A percentile compares a stretch with the other conserved stretches of the same genome.
phyloP scores from a whole-genome alignment of 148 eudicot species.

The Heliamphora exappendiculata region DNA sequence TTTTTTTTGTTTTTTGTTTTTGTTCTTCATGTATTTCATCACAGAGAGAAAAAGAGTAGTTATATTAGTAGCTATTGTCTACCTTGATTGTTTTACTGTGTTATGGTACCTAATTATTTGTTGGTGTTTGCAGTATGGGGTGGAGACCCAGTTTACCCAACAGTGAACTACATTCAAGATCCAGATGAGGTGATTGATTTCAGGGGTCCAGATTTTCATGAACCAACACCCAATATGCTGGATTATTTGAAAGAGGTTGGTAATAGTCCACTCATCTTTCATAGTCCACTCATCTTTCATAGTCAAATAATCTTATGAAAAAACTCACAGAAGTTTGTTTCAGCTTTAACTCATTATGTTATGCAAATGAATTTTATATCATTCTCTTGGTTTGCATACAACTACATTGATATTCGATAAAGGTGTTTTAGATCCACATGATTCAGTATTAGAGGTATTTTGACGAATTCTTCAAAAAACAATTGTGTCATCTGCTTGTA shows the following conservation, averaged over 20 bases:
- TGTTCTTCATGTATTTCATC: background rate
- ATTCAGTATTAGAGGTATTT: too few species aligned
- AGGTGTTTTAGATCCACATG: too few species aligned
- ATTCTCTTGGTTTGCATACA: too few species aligned
- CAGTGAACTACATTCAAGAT: conserved; percentile 93
- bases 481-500: too few species aligned
- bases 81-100: background rate
- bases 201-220: conserved; percentile 97
- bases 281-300: background rate
- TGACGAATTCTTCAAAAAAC: too few species aligned
- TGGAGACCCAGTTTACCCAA: conserved; percentile 99
- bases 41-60: background rate
- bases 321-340: background rate
- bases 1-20: too few species aligned
- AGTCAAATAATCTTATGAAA: background rate
- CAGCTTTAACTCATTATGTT: background rate
- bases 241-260: conserved; percentile 78
- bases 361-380: background rate
- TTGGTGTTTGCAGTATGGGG: conserved; percentile 82
- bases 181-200: conserved; percentile 82
- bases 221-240: conserved; percentile 87
- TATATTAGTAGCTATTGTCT: background rate
- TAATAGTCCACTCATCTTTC: background rate
- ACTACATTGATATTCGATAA: too few species aligned
- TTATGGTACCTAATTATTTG: conserved; percentile 6